Base-by-base conservation (phyloP, 2,329 filamentous ascomycete genomes). In the Pseudonectria foliicola region DNA sequence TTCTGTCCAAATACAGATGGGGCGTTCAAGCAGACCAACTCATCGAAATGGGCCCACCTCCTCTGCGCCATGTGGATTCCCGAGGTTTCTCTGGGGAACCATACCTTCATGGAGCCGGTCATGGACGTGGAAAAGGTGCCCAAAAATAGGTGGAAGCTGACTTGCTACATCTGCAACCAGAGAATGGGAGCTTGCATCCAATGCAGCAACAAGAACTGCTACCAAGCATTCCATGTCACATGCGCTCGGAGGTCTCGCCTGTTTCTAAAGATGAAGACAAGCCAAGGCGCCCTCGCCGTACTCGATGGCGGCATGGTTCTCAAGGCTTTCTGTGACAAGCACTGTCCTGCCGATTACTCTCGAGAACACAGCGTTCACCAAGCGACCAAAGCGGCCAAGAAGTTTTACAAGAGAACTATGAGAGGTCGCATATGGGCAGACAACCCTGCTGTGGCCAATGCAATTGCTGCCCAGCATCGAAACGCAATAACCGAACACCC, bases 1-100 rank as follows among this genome's bases (percentile, higher is more conserved):
- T 98, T 98, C 66, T 98, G 92, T 55, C 92, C 92, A 1, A 96
- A 96, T 56, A 92, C 85, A 2, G 92, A 96, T 51, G 92, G 92
- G 11, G 92, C 92, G 3, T 98, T 98, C 68, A 98, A 98, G 60
- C 92, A 96, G 62, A 96, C 92, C 1, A 95, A 88, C 46, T 85
- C 86, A 3, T 88, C 89, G 3, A 92, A 94, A 63, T 98, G 92
- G 92, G 86, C 90, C 16, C 92, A 98, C 71, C 66, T 98, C 10
- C 76, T 98, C 7, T 98, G 92, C 56, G 87, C 92, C 23, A 92
- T 96, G 68, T 98, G 92, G 92, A 95, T 98, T 51, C 92, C 92
- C 0, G 92, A 98, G 63, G 87, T 96, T 6, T 90, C 86, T 4
- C 77, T 98, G 32, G 92, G 89, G 11, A 98, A 98, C 54, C 84